Conservation (phyloP, 2,329 filamentous ascomycete species). For the Nemania sp. region DNA sequence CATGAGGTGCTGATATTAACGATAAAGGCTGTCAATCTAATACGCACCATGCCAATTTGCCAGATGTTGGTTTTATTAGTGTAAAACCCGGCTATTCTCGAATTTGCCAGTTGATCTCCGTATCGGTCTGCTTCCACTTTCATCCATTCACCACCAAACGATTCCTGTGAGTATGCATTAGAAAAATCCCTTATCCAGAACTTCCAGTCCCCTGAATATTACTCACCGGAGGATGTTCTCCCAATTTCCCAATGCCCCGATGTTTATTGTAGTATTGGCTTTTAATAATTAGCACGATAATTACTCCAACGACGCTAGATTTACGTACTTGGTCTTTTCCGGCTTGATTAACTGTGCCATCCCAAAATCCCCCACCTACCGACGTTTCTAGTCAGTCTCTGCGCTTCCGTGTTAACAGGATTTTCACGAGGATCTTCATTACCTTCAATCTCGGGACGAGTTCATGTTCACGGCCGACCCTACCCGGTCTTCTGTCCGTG, state of each 20-base stretch:
- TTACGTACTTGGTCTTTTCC: conserved; percentile 33
- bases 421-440: background rate
- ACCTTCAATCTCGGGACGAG: conserved; percentile 29
- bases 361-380: conserved; percentile 36
- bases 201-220: background rate
- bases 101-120: conserved; percentile 20
- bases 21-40: background rate
- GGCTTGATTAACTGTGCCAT: conserved; percentile 19
- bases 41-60: conserved; percentile 30
- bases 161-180: conserved; percentile 6
- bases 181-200: background rate
- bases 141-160: conserved; percentile 34
- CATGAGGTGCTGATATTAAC: too few species aligned
- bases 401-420: background rate
- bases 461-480: conserved; percentile 17
- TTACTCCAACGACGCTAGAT: background rate
- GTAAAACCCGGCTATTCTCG: conserved; percentile 27
- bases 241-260: conserved; percentile 16
- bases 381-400: background rate
- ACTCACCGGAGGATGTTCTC: conserved; percentile 30
- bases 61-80: conserved; percentile 34
- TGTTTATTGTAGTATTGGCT: conserved; percentile 27
- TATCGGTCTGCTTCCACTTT: background rate
- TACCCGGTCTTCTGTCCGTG: conserved; percentile 4
- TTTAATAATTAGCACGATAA: background rate